Base-by-base conservation (phyloP, 2,329 filamentous ascomycete genomes). In the Fusarium aywerte region DNA sequence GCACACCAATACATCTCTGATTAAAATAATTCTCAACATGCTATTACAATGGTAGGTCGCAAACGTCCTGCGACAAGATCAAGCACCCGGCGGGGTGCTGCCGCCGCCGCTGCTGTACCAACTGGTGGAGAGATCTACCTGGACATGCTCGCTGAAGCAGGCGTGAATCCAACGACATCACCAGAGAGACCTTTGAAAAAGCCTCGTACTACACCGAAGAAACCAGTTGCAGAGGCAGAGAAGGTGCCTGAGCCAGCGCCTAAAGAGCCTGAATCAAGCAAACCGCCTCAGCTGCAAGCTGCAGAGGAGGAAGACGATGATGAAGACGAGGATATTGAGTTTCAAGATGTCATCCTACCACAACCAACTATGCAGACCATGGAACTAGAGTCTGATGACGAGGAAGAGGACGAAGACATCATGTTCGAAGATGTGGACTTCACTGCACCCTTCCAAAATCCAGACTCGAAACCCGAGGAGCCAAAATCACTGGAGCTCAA, bases 361-460 rank as follows among this genome's bases (percentile, higher is more conserved):
- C 66, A 76, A 15, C 79, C 83, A 1, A 84, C 80, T 0, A 68
- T 85, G 18, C 85, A 87, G 70, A 87, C 84, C 2, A 78, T 85
- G 54, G 79, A 82, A 43, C 73, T 80, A 53, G 82, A 84, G 32
- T 83, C 82, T 0, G 83, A 84, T 11, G 82, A 83, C 2, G 79
- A 81, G 1, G 81, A 82, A 2, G 79, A 80, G 5, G 79, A 81
- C 1, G 78, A 80, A 12, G 79, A 80, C 8, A 64, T 82, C 7
- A 67, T 78, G 7, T 83, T 87, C 56, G 83, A 87, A 53, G 81
- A 86, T 43, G 76, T 87, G 16, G 78, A 83, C 36, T 80, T 86
- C 44, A 75, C 76, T 4, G 65, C 72, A 4, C 52, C 70, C n/a
- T 60, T 76, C 7, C 58, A 69, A 47, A 61, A 75, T 45, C 44